Evolutionary conservation across 2,329 filamentous ascomycete species (phyloP).

Genomic region (Phialophora macrospora): DNA sequence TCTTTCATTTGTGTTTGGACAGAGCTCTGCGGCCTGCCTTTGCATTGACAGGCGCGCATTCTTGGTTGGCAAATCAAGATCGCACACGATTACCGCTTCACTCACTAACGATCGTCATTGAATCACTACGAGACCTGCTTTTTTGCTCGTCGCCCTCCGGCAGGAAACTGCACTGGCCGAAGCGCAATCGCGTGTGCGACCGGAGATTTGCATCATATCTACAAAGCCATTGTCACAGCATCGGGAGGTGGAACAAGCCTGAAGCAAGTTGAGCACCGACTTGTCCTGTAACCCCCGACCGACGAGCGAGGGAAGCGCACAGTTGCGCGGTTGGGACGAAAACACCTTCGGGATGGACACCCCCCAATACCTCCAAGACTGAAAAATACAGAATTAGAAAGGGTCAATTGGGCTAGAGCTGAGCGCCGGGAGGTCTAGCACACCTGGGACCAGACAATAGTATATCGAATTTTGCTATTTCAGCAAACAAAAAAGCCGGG

Average conservation of each 20-base stretch:
- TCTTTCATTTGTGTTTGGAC: slow-evolving; percentile 4
- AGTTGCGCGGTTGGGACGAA: slow-evolving; percentile 22
- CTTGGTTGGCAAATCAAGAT: slow-evolving; percentile 30
- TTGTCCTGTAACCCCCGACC: slow-evolving; percentile 7
- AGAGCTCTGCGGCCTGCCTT: slow-evolving; percentile 27
- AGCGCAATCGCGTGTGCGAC: slow-evolving; percentile 25
- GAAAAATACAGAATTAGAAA: slow-evolving; percentile 18
- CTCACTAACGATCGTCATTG: slow-evolving; percentile 20
- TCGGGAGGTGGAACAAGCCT: slow-evolving; percentile 22
- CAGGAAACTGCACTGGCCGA: slow-evolving; percentile 13
- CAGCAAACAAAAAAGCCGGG: slow-evolving; percentile 25
- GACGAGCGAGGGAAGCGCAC: slow-evolving; percentile 19
- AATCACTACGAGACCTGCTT: slow-evolving; percentile 11
- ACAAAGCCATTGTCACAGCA: slow-evolving; percentile 25
- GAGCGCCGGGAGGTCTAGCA: slow-evolving; percentile 1
- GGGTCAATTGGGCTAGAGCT: slow-evolving; percentile 3
- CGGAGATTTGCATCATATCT: slow-evolving; percentile 27
- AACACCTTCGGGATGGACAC: slow-evolving; percentile 22
- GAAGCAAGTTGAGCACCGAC: slow-evolving; percentile 15
- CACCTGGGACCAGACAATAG: slow-evolving; percentile 13
- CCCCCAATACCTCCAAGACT: slow-evolving; percentile 21
- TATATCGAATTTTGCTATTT: slow-evolving; percentile 12
- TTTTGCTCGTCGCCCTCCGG: slow-evolving; percentile 13
- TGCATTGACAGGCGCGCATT: slow-evolving; percentile 26
- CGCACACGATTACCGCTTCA: slow-evolving; percentile 27